These are phyloP conservation scores for Coemansia asiatica DNA, from an alignment of 192 early-diverging fungal genomes.

Conservation along the genomic window DNA sequence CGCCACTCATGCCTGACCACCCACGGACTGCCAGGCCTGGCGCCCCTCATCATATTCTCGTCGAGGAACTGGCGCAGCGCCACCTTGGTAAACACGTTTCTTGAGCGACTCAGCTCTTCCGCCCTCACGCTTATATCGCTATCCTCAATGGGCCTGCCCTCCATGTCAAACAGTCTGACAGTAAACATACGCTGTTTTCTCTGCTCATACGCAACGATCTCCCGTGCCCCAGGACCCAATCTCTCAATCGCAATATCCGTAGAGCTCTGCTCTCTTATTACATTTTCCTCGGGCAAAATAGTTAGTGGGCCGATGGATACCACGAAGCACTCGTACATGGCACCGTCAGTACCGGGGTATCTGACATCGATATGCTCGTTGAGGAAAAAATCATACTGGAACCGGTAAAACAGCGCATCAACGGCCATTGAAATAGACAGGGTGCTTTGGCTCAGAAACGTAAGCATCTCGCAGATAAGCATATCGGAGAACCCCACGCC, in stretches of 20 bases:
- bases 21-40: conserved; percentile 45
- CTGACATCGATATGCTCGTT: conserved; percentile 52
- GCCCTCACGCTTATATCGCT: conserved; percentile 48
- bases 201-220: conserved; percentile 31
- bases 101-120: conserved; percentile 42
- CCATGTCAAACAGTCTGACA: conserved; percentile 41
- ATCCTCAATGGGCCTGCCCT: conserved; percentile 36
- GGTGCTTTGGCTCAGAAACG: conserved; percentile 45
- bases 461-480: conserved; percentile 47
- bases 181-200: conserved; percentile 33
- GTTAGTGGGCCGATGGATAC: conserved; percentile 28
- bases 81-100: conserved; percentile 53
- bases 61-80: conserved; percentile 48
- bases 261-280: neutral
- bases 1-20: conserved; percentile 40
- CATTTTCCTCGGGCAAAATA: neutral
- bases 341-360: conserved; percentile 41
- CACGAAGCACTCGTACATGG: conserved; percentile 53
- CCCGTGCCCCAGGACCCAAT: conserved; percentile 16
- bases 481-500: conserved; percentile 78
- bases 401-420: conserved; percentile 43
- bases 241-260: conserved; percentile 30
- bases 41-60: conserved; percentile 34
- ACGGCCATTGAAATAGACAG: conserved; percentile 33
- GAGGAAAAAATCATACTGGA: conserved; percentile 39